Evolutionary conservation across 805 yeast genomes (phyloP).

Genomic region (Naumovozyma baii): DNA sequence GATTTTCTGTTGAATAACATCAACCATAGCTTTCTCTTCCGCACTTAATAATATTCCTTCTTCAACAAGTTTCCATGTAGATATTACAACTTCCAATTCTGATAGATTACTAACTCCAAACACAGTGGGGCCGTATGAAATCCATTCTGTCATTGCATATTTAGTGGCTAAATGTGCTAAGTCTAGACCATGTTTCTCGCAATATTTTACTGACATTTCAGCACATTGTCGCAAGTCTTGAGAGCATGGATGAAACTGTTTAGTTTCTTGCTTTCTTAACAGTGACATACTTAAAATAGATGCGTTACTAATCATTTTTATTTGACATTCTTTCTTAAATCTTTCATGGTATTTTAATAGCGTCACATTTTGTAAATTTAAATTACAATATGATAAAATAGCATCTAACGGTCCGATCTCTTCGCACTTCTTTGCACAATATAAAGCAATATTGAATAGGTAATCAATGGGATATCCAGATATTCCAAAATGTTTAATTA

Average conservation of each 20-base stretch:
- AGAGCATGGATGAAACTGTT: conserved; percentile 73
- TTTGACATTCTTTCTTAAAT: conserved; percentile 43
- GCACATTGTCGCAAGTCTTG: conserved; percentile 41
- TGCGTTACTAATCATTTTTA: conserved; percentile 61
- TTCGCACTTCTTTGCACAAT: conserved; percentile 26
- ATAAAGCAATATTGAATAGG: conserved; percentile 43
- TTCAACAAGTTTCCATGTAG: conserved; percentile 42
- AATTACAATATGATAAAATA: conserved; percentile 68
- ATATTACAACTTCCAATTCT: conserved; percentile 57
- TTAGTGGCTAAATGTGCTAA: conserved; percentile 76
- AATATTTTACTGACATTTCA: conserved; percentile 35
- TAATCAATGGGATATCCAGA: conserved; percentile 81
- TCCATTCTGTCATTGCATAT: conserved; percentile 60
- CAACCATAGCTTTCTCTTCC: conserved; percentile 37
- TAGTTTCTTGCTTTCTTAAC: conserved; percentile 57
- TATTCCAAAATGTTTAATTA: conserved; percentile 58
- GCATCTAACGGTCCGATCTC: conserved; percentile 62
- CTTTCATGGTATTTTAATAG: conserved; percentile 39
- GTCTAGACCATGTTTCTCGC: conserved; percentile 44
- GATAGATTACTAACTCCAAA: conserved; percentile 60
- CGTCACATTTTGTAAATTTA: conserved; percentile 67
- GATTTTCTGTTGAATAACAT: conserved; percentile 34
- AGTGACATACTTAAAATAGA: conserved; percentile 85
- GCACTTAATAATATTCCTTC: conserved; percentile 19
- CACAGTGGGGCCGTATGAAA: conserved; percentile 49